phyloP scores from a whole-genome alignment of 345 rosid species.

The Combretum micranthum region DNA sequence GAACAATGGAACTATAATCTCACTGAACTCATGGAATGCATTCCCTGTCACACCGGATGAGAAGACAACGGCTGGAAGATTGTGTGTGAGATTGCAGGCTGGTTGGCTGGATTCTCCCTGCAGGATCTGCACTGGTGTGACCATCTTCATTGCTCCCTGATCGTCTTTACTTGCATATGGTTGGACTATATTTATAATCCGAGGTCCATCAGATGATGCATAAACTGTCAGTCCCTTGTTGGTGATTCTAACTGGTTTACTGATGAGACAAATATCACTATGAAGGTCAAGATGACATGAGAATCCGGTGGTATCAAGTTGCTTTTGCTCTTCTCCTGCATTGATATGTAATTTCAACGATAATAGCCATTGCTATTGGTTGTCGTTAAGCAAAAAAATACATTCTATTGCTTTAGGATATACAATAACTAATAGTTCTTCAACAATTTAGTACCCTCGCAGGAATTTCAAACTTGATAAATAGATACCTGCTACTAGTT shows the following conservation, averaged over 20 bases:
- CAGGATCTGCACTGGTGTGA: conserved; percentile 19
- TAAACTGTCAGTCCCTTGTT: conserved; percentile 14
- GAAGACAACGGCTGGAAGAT: conserved; percentile 29
- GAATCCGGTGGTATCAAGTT: conserved; percentile 18
- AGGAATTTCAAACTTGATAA: no score
- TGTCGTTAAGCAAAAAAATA: no score
- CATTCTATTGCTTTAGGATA: no score
- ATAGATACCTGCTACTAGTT: conserved; percentile 2
- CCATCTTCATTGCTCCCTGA: conserved; percentile 8
- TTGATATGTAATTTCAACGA: neutral
- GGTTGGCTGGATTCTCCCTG: conserved; percentile 11
- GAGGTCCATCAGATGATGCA: conserved; percentile 12
- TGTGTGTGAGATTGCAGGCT: conserved; percentile 16
- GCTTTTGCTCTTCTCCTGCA: conserved; percentile 22
- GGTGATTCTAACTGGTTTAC: conserved; percentile 19
- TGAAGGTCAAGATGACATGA: conserved; percentile 22
- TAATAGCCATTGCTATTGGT: no score
- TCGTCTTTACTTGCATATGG: conserved; percentile 26
- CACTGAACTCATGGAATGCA: conserved; percentile 33
- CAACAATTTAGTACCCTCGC: no score
- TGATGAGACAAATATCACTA: conserved; percentile 18
- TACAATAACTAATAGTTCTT: no score
- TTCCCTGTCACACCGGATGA: conserved; percentile 29
- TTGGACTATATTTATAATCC: neutral
- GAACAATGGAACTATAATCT: conserved; percentile 39